These are phyloP conservation scores for Geotrichum bryndzae DNA, from an alignment of 1,139 yeast genomes.

Conservation along the genomic window DNA sequence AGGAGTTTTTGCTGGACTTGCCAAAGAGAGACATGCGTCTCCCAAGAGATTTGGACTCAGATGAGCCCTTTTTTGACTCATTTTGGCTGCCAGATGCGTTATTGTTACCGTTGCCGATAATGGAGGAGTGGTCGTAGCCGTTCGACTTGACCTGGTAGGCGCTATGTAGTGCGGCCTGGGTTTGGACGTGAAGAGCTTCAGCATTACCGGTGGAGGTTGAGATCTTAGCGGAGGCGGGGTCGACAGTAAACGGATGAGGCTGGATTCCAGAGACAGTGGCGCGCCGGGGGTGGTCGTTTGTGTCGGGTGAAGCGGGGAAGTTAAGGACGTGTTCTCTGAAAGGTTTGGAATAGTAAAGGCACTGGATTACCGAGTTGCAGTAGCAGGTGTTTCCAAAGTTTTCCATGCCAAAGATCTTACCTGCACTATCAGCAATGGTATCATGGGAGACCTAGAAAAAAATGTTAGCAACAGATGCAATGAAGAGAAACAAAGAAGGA, in stretches of 20 bases:
- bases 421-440: conserved; percentile 28
- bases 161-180: neutral
- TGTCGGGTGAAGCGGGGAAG: conserved; percentile 36
- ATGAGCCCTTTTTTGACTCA: neutral
- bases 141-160: neutral
- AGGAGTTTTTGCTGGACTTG: conserved; percentile 6
- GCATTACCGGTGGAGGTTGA: conserved; percentile 22
- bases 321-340: conserved; percentile 57
- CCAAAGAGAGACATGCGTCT: conserved; percentile 25
- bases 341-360: conserved; percentile 66
- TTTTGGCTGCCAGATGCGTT: neutral
- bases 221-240: conserved; percentile 25
- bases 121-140: conserved; percentile 2
- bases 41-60: conserved; percentile 14
- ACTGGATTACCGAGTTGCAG: conserved; percentile 86
- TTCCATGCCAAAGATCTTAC: conserved; percentile 82
- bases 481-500: neutral
- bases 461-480: neutral
- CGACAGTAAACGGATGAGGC: conserved; percentile 36
- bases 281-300: conserved; percentile 5
- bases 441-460: neutral
- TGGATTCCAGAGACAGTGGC: conserved; percentile 31
- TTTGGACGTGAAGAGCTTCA: conserved; percentile 11
- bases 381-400: conserved; percentile 93
- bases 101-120: neutral